Evolutionary conservation across 2,329 filamentous ascomycete species (phyloP).

Genomic region (Tolypocladium paradoxum): DNA sequence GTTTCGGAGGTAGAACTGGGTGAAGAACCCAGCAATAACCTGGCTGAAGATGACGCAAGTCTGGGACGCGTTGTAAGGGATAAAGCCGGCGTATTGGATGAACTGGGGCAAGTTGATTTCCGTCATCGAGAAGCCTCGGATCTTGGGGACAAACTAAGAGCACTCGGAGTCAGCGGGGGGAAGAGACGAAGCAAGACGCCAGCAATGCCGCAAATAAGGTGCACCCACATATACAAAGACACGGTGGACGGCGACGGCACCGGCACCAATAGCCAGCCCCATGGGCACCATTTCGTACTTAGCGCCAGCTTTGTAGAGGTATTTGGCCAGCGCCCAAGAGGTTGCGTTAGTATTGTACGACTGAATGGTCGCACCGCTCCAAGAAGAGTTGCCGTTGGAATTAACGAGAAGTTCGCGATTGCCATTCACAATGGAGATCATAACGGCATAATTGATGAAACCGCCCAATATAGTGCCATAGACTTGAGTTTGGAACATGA

Average conservation of each 20-base stretch:
- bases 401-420: slow-evolving; percentile 36
- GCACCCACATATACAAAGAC: background rate
- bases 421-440: slow-evolving; percentile 35
- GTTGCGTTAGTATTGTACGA: background rate
- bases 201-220: background rate
- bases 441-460: slow-evolving; percentile 43
- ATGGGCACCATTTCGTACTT: background rate
- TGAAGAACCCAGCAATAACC: slow-evolving; percentile 33
- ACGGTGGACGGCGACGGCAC: background rate
- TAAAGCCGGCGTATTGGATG: background rate
- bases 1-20: slow-evolving; percentile 42
- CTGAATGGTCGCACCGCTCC: background rate
- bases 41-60: slow-evolving; percentile 32
- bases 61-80: background rate
- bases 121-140: background rate
- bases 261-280: background rate
- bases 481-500: slow-evolving; percentile 31
- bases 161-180: background rate
- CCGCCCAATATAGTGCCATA: slow-evolving; percentile 44
- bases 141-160: background rate
- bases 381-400: background rate
- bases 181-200: background rate
- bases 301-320: background rate
- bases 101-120: background rate
- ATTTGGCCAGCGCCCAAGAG: background rate